Evolutionary conservation across 768 basidiomycete genomes (phyloP), one percentile per base, ranked within the genome.

Genomic region (Hygrocybe punicea): DNA sequence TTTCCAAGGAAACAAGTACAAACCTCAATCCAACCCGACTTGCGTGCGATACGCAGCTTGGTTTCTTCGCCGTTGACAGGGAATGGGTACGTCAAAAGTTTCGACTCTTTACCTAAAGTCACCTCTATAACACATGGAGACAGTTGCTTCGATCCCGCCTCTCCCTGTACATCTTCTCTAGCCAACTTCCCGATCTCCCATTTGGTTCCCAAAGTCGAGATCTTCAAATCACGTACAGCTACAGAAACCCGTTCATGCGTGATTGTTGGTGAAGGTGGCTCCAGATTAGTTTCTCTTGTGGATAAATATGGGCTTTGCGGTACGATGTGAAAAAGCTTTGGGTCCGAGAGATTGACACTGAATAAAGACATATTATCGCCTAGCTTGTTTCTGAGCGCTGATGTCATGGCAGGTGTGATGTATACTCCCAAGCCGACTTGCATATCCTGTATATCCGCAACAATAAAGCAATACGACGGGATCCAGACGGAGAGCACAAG

Each of bases 1-100:
- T 21, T 24, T 36, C 35, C 11, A 33, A 42, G 42, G 58, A 47
- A 50, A 60, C 56, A 29, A 58, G 58, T 11, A 64, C 68, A 69
- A 64, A 75, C 73, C 65, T 78, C 75, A 6, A 84, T 67, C 56
- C 81, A 85, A 23, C 65, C 72, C 1, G 82, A 85, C 60, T 80
- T 83, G 37, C 84, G 74, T 8, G 84, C 84, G 34, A 84, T 61
- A 4, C 81, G 75, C 9, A 78, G 62, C 60, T 72, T 81, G 2
- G 65, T 51, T 14, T 69, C 68, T 17, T 61, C 57, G 4, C 71
- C 70, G 33, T 75, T 62, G 9, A 84, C 66, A 8, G 80, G 79
- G 45, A 79, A 76, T 0, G 81, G 81, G 44, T 74, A 82, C 1
- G 47, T 7, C 6, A 82, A 56, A 34, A 54, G 48, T 50, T 74